Percentiles rank a stretch among this genome's conserved stretches.
Evolutionary conservation across 305 asterid genomes (phyloP).

Genomic region (Fraxinus xanthoxyloides): DNA sequence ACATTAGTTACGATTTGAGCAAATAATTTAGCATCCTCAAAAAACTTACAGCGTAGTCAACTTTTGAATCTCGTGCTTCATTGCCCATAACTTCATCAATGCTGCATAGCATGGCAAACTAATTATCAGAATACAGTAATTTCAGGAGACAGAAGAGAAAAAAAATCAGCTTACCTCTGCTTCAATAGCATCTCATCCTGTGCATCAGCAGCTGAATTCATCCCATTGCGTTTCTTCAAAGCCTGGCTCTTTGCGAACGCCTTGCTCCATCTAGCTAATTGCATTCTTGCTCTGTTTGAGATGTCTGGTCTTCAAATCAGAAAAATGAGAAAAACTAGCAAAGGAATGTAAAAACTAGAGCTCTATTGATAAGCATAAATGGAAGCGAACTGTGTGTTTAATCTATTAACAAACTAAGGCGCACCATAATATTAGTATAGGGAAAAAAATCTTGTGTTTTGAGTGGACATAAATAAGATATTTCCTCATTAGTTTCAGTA

Average conservation of each 20-base stretch:
- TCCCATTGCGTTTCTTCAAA: conserved; percentile 50
- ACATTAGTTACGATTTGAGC: conserved; percentile 14
- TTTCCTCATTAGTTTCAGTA: not conserved
- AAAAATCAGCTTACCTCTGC: conserved; percentile 62
- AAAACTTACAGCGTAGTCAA: conserved; percentile 51
- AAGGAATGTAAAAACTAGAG: not conserved
- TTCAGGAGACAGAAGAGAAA: conserved; percentile 4
- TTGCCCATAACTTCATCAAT: conserved; percentile 72
- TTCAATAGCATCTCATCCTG: conserved; percentile 81
- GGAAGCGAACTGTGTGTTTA: conserved; percentile 4
- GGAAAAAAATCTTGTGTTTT: not conserved
- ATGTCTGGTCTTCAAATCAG: conserved; percentile 90
- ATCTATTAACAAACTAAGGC: not conserved
- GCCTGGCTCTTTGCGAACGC: conserved; percentile 66
- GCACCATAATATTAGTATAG: not conserved
- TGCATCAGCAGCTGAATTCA: conserved; percentile 55
- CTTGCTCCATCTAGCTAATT: conserved; percentile 77
- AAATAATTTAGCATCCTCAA: conserved; percentile 4
- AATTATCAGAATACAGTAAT: conserved; percentile 18
- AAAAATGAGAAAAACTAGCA: conserved; percentile 56
- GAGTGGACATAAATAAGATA: not conserved
- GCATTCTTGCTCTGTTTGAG: conserved; percentile 87
- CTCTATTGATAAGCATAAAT: not conserved
- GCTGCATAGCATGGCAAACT: conserved; percentile 49
- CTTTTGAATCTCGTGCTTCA: conserved; percentile 62